Percentiles rank a stretch among this genome's conserved stretches.
Evolutionary conservation across 163 green algal genomes (phyloP).

Genomic region (Chloromonas sp.): DNA sequence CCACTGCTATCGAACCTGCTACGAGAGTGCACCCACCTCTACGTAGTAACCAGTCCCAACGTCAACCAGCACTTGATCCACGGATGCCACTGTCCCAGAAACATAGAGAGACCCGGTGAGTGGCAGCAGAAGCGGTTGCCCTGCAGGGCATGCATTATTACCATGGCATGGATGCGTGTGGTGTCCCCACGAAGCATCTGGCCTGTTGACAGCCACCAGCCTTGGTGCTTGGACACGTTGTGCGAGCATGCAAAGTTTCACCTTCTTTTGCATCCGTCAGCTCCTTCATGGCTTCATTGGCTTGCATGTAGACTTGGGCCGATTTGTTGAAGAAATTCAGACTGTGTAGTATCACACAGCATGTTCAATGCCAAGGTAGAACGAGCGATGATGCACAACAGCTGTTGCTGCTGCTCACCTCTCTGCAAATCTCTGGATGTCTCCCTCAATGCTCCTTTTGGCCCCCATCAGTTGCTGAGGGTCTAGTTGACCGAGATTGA

Average conservation of each 20-base stretch:
- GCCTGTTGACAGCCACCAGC: background rate
- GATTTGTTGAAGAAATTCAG: constrained; percentile 4
- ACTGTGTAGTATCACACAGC: too few relatives aligned
- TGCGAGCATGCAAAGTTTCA: background rate
- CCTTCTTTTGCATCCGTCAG: background rate
- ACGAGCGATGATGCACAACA: too few relatives aligned
- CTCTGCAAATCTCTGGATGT: constrained; percentile 2
- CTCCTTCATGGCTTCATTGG: background rate
- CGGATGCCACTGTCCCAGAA: constrained; percentile 57
- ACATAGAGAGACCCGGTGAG: constrained; percentile 86
- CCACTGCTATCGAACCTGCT: background rate
- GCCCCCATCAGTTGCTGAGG: background rate
- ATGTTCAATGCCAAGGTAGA: too few relatives aligned
- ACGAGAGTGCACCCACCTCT: constrained; percentile 48
- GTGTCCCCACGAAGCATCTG: background rate
- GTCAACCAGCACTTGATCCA: constrained; percentile 80
- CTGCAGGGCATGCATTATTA: constrained; percentile 25
- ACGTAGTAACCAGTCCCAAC: constrained; percentile 89
- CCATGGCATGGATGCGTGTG: background rate
- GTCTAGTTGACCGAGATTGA: background rate
- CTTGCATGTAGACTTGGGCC: constrained; percentile 4
- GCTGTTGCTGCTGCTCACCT: too few relatives aligned
- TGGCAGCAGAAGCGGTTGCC: constrained; percentile 76
- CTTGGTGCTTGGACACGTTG: background rate
- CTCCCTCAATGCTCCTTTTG: background rate